Percentiles rank a stretch among this genome's conserved stretches.
Conservation (phyloP, 495 filamentous ascomycete genomes). For the Hypoxylon subgilvum region DNA sequence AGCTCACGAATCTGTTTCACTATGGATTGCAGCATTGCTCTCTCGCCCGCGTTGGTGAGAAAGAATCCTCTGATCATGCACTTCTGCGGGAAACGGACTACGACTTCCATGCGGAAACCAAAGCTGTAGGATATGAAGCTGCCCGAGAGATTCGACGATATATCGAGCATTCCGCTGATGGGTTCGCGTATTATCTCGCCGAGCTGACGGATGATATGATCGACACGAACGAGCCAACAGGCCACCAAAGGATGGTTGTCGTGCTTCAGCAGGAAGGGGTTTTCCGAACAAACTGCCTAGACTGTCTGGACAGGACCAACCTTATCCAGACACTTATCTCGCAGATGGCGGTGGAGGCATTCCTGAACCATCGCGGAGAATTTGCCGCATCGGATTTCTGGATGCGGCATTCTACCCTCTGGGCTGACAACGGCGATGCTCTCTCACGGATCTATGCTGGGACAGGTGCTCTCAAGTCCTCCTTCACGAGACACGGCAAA, state of each 20-base stretch:
- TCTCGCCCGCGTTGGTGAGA: conserved; percentile 58
- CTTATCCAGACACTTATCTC: conserved; percentile 94
- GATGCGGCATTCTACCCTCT: conserved; percentile 86
- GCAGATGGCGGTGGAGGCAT: conserved; percentile 84
- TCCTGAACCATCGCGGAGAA: conserved; percentile 71
- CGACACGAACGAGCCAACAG: conserved; percentile 35
- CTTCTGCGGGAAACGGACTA: conserved; percentile 82
- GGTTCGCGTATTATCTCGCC: conserved; percentile 89
- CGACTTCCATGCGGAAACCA: conserved; percentile 94
- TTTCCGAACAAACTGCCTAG: conserved; percentile 94
- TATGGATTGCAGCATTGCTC: conserved; percentile 74
- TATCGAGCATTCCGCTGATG: conserved; percentile 76
- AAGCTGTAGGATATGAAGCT: conserved; percentile 84
- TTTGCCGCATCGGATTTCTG: conserved; percentile 78
- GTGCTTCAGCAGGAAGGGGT: conserved; percentile 90
- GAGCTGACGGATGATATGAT: conserved; percentile 65
- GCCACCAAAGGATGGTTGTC: conserved; percentile 61
- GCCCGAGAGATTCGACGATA: conserved; percentile 76
- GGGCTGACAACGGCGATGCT: conserved; percentile 98
- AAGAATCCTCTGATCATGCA: conserved; percentile 64
- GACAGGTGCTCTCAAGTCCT: conserved; percentile 92
- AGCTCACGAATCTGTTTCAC: conserved; percentile 78
- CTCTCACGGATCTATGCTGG: conserved; percentile 95
- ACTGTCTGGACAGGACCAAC: conserved; percentile 95
- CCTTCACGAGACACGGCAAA: conserved; percentile 94